A percentile compares a stretch with the other conserved stretches of the same genome.
Evolutionary conservation across 257 asterid genomes (phyloP).

Genomic region (Solanum microdontum): DNA sequence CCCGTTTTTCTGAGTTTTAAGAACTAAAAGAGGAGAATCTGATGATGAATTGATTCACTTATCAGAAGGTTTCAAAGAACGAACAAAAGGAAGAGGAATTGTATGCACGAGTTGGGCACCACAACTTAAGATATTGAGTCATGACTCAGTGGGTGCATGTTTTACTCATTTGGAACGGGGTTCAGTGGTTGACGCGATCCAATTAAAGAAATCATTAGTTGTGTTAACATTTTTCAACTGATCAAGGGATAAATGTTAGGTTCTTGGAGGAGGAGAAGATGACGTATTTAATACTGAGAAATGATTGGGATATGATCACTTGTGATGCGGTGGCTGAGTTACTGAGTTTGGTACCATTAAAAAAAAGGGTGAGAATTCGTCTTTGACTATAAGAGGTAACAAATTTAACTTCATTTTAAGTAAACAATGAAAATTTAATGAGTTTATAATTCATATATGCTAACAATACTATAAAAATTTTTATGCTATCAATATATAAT

Average conservation of each 20-base stretch:
- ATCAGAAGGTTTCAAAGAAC: slow-evolving; percentile 13
- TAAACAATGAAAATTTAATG: not conserved
- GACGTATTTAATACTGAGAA: not conserved
- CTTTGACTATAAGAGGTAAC: not conserved
- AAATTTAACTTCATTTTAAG: not conserved
- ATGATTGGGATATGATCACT: slow-evolving; percentile 10
- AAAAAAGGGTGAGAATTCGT: not conserved
- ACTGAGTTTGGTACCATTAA: not conserved
- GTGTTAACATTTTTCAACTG: slow-evolving; percentile 12
- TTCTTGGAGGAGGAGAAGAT: slow-evolving; percentile 6
- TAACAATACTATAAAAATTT: too few species aligned
- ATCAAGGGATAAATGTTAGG: slow-evolving; percentile 22
- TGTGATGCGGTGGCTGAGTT: slow-evolving; percentile 8
- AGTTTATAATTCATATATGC: too few species aligned
- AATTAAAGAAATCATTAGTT: slow-evolving; percentile 3
- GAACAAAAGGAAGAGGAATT: slow-evolving; percentile 7
- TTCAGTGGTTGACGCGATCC: slow-evolving; percentile 13
- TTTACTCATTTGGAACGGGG: slow-evolving; percentile 25
- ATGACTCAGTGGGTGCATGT: slow-evolving; percentile 24
- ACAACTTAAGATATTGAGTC: slow-evolving; percentile 14
- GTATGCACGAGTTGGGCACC: slow-evolving; percentile 25
- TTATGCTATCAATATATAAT: too few species aligned
- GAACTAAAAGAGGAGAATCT: not conserved
- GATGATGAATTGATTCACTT: not conserved
- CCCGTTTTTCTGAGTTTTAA: slow-evolving; percentile 20